Percentiles rank a stretch among this genome's conserved stretches.
Evolutionary conservation across 2,329 filamentous ascomycete genomes (phyloP).

Genomic region (Cladosporium sp.): DNA sequence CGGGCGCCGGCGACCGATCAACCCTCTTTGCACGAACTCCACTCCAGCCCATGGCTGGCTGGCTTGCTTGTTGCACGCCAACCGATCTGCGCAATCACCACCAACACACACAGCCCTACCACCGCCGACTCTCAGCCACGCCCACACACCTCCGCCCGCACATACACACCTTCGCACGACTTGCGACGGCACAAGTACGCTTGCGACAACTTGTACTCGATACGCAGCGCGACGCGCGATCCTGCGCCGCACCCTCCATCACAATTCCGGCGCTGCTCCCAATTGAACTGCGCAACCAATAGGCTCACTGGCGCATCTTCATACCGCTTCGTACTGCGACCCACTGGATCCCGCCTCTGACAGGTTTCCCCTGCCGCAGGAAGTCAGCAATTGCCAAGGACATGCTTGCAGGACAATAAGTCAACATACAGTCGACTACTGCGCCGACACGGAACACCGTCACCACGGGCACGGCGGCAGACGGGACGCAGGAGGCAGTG

Average conservation of each 20-base stretch:
- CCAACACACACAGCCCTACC: background rate
- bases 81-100: background rate
- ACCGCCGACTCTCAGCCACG: background rate
- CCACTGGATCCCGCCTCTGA: background rate
- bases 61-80: too few species aligned
- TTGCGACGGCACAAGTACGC: too few species aligned
- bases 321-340: background rate
- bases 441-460: slow-evolving; percentile 14
- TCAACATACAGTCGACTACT: slow-evolving; percentile 26
- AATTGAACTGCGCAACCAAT: background rate
- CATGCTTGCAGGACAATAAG: slow-evolving; percentile 5
- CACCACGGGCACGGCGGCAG: slow-evolving; percentile 18
- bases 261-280: background rate
- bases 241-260: background rate
- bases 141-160: too few species aligned
- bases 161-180: too few species aligned
- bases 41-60: too few species aligned
- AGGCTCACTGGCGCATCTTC: background rate
- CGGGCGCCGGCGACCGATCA: too few species aligned
- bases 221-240: background rate
- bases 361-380: background rate
- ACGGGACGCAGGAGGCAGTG: slow-evolving; percentile 16
- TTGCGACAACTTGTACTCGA: background rate
- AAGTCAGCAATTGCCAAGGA: background rate
- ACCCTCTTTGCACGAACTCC: too few species aligned